Evolutionary conservation across 345 rosid genomes (phyloP), one percentile per base, ranked within the genome.

Genomic region (Rhodamnia rubescens): DNA sequence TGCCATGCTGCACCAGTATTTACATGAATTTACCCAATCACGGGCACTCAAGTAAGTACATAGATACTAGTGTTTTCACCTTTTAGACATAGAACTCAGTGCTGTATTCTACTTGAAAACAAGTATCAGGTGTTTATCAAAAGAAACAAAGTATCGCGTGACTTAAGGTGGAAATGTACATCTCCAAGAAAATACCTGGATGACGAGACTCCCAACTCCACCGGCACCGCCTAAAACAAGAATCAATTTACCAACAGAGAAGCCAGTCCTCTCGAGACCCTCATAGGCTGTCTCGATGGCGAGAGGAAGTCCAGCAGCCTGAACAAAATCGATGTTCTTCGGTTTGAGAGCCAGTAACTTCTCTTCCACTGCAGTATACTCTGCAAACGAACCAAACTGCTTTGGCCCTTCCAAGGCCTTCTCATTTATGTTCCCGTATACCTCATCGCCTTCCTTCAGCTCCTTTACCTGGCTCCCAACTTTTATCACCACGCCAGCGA

Each of bases 191-290:
- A 49, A 14, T 88, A 96, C 99, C 98, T 97, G 99, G 91, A 97
- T 94, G 86, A 90, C 98, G 29, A 97, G 92, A 90, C 97, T 95
- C 86, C 99, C 99, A 90, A 97, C 99, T 64, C 99, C 98, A 81
- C 99, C 99, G 44, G 98, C 92, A 42, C 98, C 98, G 59, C 94
- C 94, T 84, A 97, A 88, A 84, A 97, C 94, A 64, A 97, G 98
- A 88, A 97, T 92, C 1, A 98, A 95, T 89, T 94, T 93, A 40
- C 98, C 98, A 5, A 95, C 84, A 12, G 98, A 94, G 86, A 95
- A 95, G 8, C 95, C 98, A 0, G 97, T 93, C 85, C 92, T 93
- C 82, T 94, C 95, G 0, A 94, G 91, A 86, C 98, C 99, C 85
- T 97, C 97, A 44, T 95, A 90, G 29, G 98, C 98, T 0, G 98